Evolutionary conservation across 257 asterid species (phyloP).

Genomic region (Solanum chilense): DNA sequence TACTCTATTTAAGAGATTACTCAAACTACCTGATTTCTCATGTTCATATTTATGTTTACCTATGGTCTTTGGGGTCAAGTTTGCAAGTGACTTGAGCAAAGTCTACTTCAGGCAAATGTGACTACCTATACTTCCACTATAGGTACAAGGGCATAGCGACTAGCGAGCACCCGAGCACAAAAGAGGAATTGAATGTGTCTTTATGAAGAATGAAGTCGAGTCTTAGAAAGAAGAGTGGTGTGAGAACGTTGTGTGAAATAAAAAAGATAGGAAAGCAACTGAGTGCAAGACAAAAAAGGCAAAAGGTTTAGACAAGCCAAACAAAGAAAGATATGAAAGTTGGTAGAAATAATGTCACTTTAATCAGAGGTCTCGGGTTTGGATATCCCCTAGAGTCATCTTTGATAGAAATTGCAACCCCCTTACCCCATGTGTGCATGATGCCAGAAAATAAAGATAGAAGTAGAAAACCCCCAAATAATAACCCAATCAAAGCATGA

Average conservation of each 20-base stretch:
- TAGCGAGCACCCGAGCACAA: neutral
- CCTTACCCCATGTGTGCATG: neutral
- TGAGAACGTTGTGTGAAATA: neutral
- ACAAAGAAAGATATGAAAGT: neutral
- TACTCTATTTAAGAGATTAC: neutral
- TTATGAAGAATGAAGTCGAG: neutral
- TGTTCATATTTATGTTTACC: neutral
- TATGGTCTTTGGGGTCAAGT: neutral
- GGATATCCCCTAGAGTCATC: neutral
- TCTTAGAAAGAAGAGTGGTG: neutral
- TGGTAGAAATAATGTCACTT: neutral
- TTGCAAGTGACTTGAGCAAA: neutral
- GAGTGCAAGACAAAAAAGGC: neutral
- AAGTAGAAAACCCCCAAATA: neutral
- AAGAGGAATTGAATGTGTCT: neutral
- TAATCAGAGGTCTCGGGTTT: neutral
- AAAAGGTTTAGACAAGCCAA: neutral
- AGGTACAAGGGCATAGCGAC: neutral
- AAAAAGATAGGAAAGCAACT: neutral
- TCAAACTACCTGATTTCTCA: neutral
- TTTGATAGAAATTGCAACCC: neutral
- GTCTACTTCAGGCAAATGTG: neutral
- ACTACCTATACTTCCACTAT: neutral
- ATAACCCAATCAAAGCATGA: neutral
- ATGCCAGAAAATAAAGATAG: neutral